Conservation (phyloP, 2,329 filamentous ascomycete species). For the Macrophomina tecta region DNA sequence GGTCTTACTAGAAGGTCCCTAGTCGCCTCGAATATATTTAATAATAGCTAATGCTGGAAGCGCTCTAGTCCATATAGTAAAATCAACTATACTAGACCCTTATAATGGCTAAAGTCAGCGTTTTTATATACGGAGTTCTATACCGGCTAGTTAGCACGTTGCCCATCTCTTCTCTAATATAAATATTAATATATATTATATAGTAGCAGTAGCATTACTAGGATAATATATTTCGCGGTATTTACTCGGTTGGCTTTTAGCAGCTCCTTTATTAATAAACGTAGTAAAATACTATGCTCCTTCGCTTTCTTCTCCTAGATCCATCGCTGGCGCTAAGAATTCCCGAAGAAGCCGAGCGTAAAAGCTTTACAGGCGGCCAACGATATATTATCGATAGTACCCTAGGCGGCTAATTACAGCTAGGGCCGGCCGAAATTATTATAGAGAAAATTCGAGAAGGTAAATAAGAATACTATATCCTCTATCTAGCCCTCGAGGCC, state of each 20-base stretch:
- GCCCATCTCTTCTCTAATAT: not conserved
- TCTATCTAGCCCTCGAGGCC: conserved; percentile 29
- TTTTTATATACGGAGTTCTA: conserved; percentile 26
- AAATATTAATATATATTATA: conserved; percentile 25
- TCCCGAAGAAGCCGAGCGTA: conserved; percentile 29
- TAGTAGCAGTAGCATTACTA: conserved; percentile 30
- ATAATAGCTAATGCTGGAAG: conserved; percentile 27
- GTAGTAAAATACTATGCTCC: conserved; percentile 29
- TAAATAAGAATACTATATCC: conserved; percentile 31
- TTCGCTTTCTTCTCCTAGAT: conserved; percentile 28
- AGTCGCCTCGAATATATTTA: conserved; percentile 29
- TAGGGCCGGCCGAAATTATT: conserved; percentile 30
- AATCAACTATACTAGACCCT: conserved; percentile 29
- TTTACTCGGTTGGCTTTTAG: conserved; percentile 24
- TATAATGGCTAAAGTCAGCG: conserved; percentile 26
- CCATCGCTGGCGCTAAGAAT: conserved; percentile 27
- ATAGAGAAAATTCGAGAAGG: conserved; percentile 32
- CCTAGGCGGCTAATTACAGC: conserved; percentile 30
- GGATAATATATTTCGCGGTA: conserved; percentile 28
- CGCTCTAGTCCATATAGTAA: conserved; percentile 24
- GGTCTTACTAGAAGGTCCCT: conserved; percentile 26
- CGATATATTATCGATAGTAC: conserved; percentile 27
- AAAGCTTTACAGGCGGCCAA: conserved; percentile 29
- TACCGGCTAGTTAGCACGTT: not conserved
- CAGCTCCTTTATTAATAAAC: conserved; percentile 26